These are phyloP conservation scores for Elongisporangium undulatum DNA, from an alignment of 352 stramenopile genomes.

Conservation along the genomic window DNA sequence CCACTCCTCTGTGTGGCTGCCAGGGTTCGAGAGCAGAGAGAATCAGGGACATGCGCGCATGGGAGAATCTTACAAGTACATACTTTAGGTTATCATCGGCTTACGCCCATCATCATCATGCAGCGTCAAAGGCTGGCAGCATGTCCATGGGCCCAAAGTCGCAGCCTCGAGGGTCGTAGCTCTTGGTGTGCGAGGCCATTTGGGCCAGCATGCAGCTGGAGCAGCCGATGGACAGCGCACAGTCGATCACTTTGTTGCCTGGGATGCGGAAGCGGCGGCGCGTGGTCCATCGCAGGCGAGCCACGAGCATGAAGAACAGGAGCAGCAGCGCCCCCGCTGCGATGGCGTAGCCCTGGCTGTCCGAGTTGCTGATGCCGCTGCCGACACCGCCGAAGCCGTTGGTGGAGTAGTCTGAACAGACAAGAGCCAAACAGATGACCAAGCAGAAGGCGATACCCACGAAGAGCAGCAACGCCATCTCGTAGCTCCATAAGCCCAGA, in stretches of 20 bases:
- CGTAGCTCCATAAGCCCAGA: constrained; percentile 38
- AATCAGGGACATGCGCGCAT: neutral
- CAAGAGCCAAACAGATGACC: neutral
- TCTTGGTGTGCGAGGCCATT: constrained; percentile 58
- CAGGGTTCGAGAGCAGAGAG: neutral
- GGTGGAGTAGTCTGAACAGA: constrained; percentile 6
- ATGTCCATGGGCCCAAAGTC: constrained; percentile 44
- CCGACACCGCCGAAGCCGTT: neutral
- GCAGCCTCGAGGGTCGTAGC: constrained; percentile 45
- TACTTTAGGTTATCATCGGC: neutral
- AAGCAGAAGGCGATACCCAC: constrained; percentile 8
- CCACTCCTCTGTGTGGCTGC: neutral
- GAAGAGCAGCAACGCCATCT: constrained; percentile 32
- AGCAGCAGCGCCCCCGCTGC: constrained; percentile 12
- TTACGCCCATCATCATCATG: neutral
- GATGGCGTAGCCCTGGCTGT: constrained; percentile 16
- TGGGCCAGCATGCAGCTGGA: constrained; percentile 53
- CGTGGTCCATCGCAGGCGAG: constrained; percentile 29
- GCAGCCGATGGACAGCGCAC: constrained; percentile 18
- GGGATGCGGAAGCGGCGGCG: constrained; percentile 48
- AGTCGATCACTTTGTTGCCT: constrained; percentile 24
- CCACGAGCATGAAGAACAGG: constrained; percentile 19
- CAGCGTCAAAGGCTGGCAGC: constrained; percentile 22
- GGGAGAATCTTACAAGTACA: neutral
- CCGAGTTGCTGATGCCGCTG: constrained; percentile 3